A percentile compares a stretch with the other conserved stretches of the same genome.
Evolutionary conservation across 306 rosid genomes (phyloP).

Genomic region (Heteromeles arbutifolia): DNA sequence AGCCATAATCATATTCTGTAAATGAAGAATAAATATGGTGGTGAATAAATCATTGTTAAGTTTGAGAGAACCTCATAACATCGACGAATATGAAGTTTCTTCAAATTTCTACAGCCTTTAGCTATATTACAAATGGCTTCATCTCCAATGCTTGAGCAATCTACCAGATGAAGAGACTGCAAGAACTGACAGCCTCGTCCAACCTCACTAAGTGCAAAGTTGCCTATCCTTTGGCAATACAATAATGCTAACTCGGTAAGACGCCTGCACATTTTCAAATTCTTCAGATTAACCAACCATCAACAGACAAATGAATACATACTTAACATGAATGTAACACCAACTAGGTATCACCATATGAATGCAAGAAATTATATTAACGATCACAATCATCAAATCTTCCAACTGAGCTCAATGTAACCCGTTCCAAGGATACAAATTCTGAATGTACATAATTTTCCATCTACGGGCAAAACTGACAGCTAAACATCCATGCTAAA

Average conservation of each 20-base stretch:
- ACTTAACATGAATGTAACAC: background rate
- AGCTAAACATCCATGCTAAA: background rate
- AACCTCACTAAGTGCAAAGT: slow-evolving; percentile 62
- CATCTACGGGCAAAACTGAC: background rate
- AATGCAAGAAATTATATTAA: background rate
- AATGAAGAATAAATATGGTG: background rate
- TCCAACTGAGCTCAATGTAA: background rate
- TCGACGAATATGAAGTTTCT: slow-evolving; percentile 86
- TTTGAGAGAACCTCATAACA: slow-evolving; percentile 70
- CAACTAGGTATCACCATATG: background rate
- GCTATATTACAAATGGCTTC: slow-evolving; percentile 84
- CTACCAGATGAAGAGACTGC: slow-evolving; percentile 89
- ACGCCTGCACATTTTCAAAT: slow-evolving; percentile 39
- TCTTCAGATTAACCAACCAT: slow-evolving; percentile 12
- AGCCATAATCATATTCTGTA: background rate
- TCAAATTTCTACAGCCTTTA: slow-evolving; percentile 70
- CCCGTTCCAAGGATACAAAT: background rate
- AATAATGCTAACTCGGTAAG: slow-evolving; percentile 74
- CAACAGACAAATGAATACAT: slow-evolving; percentile 3
- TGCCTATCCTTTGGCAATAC: slow-evolving; percentile 82
- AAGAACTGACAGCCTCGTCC: slow-evolving; percentile 81
- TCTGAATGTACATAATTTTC: background rate
- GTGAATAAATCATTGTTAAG: background rate
- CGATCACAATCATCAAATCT: background rate
- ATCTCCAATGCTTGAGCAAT: slow-evolving; percentile 88